Evolutionary conservation across 495 filamentous ascomycete genomes (phyloP), one percentile per base, ranked within the genome.

Genomic region (Ascodesmis nigricans): DNA sequence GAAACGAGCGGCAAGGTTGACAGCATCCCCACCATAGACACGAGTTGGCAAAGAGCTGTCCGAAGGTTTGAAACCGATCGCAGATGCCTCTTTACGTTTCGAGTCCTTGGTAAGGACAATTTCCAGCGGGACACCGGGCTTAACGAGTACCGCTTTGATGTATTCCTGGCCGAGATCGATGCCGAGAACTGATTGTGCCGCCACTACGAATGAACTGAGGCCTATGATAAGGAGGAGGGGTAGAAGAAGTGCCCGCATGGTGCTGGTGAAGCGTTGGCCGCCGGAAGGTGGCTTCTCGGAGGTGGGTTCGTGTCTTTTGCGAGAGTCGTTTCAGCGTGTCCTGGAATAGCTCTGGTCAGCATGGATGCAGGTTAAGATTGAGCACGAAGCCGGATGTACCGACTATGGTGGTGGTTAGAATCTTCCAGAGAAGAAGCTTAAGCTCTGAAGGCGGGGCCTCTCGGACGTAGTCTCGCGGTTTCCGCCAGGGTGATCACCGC

Each of bases 81-180:
- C 83, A 3, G 84, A 78, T 14, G 62, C 65, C 53, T 99, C 90
- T 61, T 99, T 99, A 46, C 87, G 75, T 54, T 90, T 78, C 22
- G 87, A 93, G 56, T 99, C 87, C 54, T 93, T 95, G n/a, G 79
- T 92, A 35, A 92, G 66, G 52, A 99, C 82, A 43, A 99, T 95
- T 50, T 95, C 90, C 54, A 95, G 79, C 7, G 90, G 90, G 38
- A 93, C 91, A 40, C 87, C 87, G 2, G 90, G 90, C 55, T 99
- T 99, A 39, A 99, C 84, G 19, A 95, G 69, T 2, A 79, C 71
- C 10, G 84, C 84, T 64, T 95, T 99, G 53, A 99, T 73, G 57
- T 91, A 93, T 58, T 91, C 81, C 29, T 91, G 93, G 33, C 87
- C 87, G 8, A 99, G 63, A 58, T 99, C 87, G 43, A 99, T 64